Base-by-base conservation (phyloP, 116 monocot genomes). In the Zostera marina region DNA sequence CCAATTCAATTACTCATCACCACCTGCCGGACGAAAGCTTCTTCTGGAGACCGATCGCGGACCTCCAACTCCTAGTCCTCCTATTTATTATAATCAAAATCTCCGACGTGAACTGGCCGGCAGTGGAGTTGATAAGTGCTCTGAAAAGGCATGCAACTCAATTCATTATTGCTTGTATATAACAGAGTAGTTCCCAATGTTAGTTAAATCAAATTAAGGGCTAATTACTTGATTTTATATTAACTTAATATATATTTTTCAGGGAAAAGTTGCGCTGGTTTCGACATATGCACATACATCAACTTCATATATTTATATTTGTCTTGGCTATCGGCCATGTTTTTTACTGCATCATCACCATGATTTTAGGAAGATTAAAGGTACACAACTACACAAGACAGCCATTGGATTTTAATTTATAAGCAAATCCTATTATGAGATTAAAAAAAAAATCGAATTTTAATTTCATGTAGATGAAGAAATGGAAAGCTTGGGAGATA, bases 301-400 rank as follows among this genome's bases (percentile, higher is more conserved):
- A 80, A 54, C 72, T 80, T 23, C 79, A 80, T 42, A 74, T 75
- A 52, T 75, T 80, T 61, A 80, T 80, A 59, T 80, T 80, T 32
- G 74, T 75, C 49, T 46, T 80, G 39, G 79, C 79, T 2, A 61
- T 80, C 42, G 59, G 67, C 46, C 75, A 80, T 53, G 60, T 80
- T 4, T 52, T 68, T 22, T 80, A 75, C 61, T 65, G 72, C 44
- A 66, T 75, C 9, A 23, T 39, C 54, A 74, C 74, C 15, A 63
- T 74, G 75, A 72, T 68, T 52, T 44, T 80, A 9, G 75, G 75
- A 9, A 68, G 68, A 62, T 51, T 72, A 4, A 80, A 80, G 68
- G 79, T 80, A 43, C 11, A 14, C 8, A 40, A 47, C 0, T 47
- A 47, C 0, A 47, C 13, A 13, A 13, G 16, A 5, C 5, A 12